Evolutionary conservation across 345 rosid species (phyloP), one percentile per base, ranked within the genome.

Genomic region (Adansonia digitata): DNA sequence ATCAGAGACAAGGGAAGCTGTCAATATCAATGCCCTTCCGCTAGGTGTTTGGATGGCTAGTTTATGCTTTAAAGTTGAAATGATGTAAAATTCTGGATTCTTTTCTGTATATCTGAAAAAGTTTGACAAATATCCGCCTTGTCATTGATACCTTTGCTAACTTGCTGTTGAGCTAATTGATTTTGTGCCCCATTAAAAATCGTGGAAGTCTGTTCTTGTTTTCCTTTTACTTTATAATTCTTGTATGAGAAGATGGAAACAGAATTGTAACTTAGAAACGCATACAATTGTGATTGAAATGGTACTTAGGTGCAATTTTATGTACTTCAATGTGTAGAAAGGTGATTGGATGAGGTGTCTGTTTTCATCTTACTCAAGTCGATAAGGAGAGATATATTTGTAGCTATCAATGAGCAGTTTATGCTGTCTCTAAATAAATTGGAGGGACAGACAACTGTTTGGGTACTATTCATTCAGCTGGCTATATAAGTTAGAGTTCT

Each of bases 391-490:
- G 37, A 61, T 61, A 37, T 37, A 63, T 37, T 37, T 63, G 18
- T 64, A 39, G 31, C 14, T 40, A 64, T 10, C 46, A 18, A 13
- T 39, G 48, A 39, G 29, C 48, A 64, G 27, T 12, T 10, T 20
- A 37, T 64, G 69, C 29, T 3, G 7, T 42, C 22, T 35, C 35
- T 11, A 11, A 22, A 39, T 39, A 22, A 49, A 10, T 11, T 12
- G 10, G 12, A 18, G 18, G 55, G 22, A 49, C 94, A 87, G 74
- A 82, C 87, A 11, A 63, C 76, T 37, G 89, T 49, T 49, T 49
- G 22, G 22, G 55, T 49, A 49, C 22, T 17, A 17, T 20, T 10
- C 3, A 4, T 63, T 64, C 48, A 20, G 42, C 45, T 62, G 24
- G 43, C 4, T 62, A 34, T 35, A 9, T 18, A 35, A 37, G 5